Evolutionary conservation across 495 filamentous ascomycete genomes (phyloP).

Genomic region (Hypoxylon crocopeplum): DNA sequence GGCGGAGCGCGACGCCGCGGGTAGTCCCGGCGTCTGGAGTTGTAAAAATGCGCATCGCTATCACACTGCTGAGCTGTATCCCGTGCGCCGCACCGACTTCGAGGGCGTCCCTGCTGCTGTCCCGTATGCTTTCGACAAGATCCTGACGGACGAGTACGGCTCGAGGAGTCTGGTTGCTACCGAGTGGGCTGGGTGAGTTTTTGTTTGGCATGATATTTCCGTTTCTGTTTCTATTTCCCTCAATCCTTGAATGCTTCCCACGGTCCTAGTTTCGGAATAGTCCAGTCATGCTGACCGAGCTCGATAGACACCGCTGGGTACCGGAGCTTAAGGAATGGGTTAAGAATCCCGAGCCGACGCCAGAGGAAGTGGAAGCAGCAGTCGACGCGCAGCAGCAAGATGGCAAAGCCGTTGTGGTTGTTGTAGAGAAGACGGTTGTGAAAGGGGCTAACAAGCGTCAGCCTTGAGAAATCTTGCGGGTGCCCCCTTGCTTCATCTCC

Average conservation of each 20-base stretch:
- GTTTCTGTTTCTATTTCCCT: conserved; percentile 23
- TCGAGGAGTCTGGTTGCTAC: conserved; percentile 66
- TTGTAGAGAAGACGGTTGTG: conserved; percentile 38
- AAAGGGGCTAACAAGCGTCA: conserved; percentile 10
- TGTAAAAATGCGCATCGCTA: conserved; percentile 87
- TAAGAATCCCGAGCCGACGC: conserved; percentile 41
- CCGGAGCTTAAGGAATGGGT: conserved; percentile 56
- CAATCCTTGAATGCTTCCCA: no score
- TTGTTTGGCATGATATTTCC: neutral
- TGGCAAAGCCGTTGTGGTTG: conserved; percentile 30
- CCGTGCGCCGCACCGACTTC: conserved; percentile 76
- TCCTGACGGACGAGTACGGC: conserved; percentile 81
- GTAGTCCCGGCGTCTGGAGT: conserved; percentile 69
- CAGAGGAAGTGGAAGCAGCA: conserved; percentile 17
- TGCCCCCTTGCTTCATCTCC: no score
- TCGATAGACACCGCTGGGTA: conserved; percentile 55
- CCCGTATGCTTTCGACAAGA: conserved; percentile 74
- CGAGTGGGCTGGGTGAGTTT: conserved; percentile 66
- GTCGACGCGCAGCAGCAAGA: conserved; percentile 36
- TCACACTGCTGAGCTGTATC: conserved; percentile 73
- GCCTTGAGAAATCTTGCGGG: neutral
- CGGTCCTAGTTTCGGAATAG: no score
- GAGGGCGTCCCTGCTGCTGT: conserved; percentile 78
- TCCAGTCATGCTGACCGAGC: no score
- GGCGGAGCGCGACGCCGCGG: conserved; percentile 66